Evolutionary conservation across 164 flowering plant species (phyloP).

Genomic region (Cinnamomum chago): DNA sequence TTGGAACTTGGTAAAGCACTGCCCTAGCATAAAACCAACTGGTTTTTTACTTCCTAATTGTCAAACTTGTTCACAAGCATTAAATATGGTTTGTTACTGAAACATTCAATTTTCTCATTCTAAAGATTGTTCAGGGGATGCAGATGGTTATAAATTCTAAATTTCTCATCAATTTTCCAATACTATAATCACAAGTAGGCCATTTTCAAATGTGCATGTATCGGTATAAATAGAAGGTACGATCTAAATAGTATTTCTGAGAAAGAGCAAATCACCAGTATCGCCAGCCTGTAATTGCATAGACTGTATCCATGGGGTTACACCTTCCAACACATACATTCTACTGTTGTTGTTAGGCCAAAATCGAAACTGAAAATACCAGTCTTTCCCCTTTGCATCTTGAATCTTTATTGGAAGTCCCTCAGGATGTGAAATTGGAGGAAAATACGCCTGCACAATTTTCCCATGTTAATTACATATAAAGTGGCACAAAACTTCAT

Average conservation of each 20-base stretch:
- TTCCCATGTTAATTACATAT: constrained; percentile 2
- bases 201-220: too few species aligned
- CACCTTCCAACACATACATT: constrained; percentile 99
- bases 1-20: too few species aligned
- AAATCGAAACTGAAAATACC: constrained; percentile 97
- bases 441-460: constrained; percentile 83
- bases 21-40: too few species aligned
- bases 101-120: too few species aligned
- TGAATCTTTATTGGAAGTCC: constrained; percentile 86
- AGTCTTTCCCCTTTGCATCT: constrained; percentile 93
- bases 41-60: too few species aligned
- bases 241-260: not conserved
- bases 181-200: too few species aligned
- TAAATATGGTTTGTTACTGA: too few species aligned
- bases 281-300: constrained; percentile 98
- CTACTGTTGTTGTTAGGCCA: constrained; percentile 99
- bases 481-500: not conserved
- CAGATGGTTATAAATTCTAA: too few species aligned
- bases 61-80: too few species aligned
- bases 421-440: constrained; percentile 86
- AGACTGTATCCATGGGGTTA: constrained; percentile 97
- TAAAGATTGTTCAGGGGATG: too few species aligned
- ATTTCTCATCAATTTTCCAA: too few species aligned
- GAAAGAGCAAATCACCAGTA: constrained; percentile 52
- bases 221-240: too few species aligned